Evolutionary conservation across 2,329 filamentous ascomycete genomes (phyloP).

Genomic region (Aspergillus costaricaensis): DNA sequence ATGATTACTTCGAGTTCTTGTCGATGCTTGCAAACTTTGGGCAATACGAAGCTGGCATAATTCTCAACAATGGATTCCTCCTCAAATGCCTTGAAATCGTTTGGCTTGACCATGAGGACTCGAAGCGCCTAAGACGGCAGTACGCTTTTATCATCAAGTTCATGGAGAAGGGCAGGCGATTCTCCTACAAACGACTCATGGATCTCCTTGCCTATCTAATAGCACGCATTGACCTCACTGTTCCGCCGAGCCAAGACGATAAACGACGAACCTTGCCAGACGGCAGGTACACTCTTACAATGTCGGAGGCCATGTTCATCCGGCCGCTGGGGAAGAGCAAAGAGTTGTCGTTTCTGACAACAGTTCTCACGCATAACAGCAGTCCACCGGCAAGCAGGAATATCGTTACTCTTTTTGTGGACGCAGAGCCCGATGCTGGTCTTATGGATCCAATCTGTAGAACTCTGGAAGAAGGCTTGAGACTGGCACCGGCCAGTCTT

Average conservation of each 20-base stretch:
- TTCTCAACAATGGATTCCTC: conserved; percentile 66
- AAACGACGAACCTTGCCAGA: conserved; percentile 26
- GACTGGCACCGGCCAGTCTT: conserved; percentile 51
- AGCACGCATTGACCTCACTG: conserved; percentile 40
- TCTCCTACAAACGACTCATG: conserved; percentile 45
- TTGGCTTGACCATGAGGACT: conserved; percentile 56
- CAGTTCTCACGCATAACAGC: conserved; percentile 65
- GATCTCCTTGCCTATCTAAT: conserved; percentile 45
- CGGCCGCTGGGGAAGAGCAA: conserved; percentile 35
- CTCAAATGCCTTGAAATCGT: conserved; percentile 61
- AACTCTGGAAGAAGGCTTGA: conserved; percentile 58
- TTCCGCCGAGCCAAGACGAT: conserved; percentile 29
- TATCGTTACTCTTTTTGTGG: conserved; percentile 61
- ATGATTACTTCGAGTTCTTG: conserved; percentile 73
- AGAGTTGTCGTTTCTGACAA: conserved; percentile 54
- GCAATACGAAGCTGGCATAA: conserved; percentile 55
- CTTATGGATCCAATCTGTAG: conserved; percentile 50
- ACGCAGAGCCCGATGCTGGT: conserved; percentile 55
- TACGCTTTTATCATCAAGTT: conserved; percentile 51
- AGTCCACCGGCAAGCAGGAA: conserved; percentile 54
- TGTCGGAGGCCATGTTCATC: conserved; percentile 37
- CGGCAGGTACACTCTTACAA: conserved; percentile 38
- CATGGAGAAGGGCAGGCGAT: conserved; percentile 50
- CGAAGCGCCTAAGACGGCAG: conserved; percentile 54
- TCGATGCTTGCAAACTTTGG: conserved; percentile 66